A percentile compares a stretch with the other conserved stretches of the same genome.
phyloP scores from a whole-genome alignment of 148 eudicot genomes.

The Rheum nobile region DNA sequence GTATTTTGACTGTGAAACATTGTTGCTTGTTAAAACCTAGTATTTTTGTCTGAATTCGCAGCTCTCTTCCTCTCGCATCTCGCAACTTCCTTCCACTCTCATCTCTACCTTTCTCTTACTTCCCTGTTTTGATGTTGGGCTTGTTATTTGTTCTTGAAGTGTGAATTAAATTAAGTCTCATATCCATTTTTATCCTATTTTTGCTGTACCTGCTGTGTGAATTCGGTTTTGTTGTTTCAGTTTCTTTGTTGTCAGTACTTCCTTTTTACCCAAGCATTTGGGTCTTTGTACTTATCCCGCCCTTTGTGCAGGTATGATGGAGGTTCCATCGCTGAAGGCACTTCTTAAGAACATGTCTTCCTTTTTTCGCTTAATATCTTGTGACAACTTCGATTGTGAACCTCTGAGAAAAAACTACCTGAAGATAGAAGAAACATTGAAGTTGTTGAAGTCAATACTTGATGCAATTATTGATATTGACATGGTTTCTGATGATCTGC shows the following conservation, averaged over 20 bases:
- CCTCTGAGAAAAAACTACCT: constrained; percentile 46
- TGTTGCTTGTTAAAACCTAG: no score
- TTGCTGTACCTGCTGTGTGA: not conserved
- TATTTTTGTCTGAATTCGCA: no score
- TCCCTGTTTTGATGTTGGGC: no score
- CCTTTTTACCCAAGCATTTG: not conserved
- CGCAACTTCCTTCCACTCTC: no score
- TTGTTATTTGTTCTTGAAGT: no score
- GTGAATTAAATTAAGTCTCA: no score
- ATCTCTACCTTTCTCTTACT: no score
- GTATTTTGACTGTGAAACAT: no score
- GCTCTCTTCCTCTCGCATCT: no score
- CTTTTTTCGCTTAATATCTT: constrained; percentile 39
- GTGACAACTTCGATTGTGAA: constrained; percentile 38
- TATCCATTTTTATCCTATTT: no score
- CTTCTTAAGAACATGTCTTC: constrained; percentile 64
- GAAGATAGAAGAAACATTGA: constrained; percentile 62
- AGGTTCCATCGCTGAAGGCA: constrained; percentile 62
- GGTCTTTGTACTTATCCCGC: not conserved
- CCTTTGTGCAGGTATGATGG: constrained; percentile 56
- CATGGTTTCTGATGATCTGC: constrained; percentile 41
- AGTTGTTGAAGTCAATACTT: constrained; percentile 61
- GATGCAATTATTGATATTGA: constrained; percentile 53
- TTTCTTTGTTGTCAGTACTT: not conserved
- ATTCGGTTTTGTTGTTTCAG: not conserved